These are phyloP conservation scores for Metschnikowia cubensis DNA, from an alignment of 805 yeast genomes.

Conservation along the genomic window DNA sequence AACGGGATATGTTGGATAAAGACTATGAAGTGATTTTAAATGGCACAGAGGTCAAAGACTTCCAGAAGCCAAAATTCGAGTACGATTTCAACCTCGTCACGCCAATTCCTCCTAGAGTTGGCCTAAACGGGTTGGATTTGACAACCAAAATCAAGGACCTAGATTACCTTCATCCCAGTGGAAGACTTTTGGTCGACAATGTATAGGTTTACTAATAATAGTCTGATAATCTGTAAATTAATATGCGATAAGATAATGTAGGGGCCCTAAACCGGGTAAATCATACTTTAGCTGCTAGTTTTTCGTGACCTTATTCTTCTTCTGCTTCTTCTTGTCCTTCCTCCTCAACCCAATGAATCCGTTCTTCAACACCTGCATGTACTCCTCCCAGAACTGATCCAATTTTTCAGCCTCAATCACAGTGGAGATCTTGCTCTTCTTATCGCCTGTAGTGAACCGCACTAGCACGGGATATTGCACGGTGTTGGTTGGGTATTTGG, in stretches of 20 bases:
- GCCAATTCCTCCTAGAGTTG: slow-evolving; percentile 37
- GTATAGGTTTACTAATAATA: background rate
- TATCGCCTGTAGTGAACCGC: slow-evolving; percentile 43
- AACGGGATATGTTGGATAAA: slow-evolving; percentile 38
- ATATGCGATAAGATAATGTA: background rate
- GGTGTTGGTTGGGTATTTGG: slow-evolving; percentile 19
- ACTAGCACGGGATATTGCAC: slow-evolving; percentile 58
- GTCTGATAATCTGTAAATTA: slow-evolving; percentile 1
- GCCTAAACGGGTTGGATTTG: slow-evolving; percentile 27
- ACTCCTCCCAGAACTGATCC: slow-evolving; percentile 73
- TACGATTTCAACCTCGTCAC: slow-evolving; percentile 33
- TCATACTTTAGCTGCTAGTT: background rate
- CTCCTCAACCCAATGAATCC: slow-evolving; percentile 75
- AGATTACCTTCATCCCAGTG: slow-evolving; percentile 45
- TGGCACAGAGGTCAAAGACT: slow-evolving; percentile 22
- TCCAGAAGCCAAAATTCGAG: slow-evolving; percentile 22
- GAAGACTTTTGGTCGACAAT: slow-evolving; percentile 58
- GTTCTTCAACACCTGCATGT: slow-evolving; percentile 61
- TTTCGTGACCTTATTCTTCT: slow-evolving; percentile 37
- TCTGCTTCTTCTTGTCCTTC: slow-evolving; percentile 75
- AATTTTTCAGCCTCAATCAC: slow-evolving; percentile 59
- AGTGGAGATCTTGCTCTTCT: slow-evolving; percentile 62
- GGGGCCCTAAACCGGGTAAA: background rate
- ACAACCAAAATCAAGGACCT: slow-evolving; percentile 54
- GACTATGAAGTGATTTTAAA: slow-evolving; percentile 17